phyloP scores from a whole-genome alignment of 805 yeast genomes.

The Saturnispora kantuleensis region DNA sequence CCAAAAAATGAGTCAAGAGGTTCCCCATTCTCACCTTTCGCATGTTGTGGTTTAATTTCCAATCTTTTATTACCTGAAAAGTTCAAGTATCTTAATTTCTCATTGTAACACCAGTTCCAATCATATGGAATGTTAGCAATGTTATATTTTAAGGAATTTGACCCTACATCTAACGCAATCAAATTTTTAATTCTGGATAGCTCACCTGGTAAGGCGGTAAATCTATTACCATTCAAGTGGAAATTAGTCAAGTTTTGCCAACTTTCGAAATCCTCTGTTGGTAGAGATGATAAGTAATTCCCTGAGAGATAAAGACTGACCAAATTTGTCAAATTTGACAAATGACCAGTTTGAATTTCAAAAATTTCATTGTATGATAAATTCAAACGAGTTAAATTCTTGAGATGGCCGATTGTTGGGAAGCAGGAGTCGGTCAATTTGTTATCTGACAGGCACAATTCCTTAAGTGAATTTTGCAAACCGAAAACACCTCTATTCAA shows the following conservation, averaged over 20 bases:
- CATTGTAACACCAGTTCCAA: conserved; percentile 94
- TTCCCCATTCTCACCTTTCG: conserved; percentile 39
- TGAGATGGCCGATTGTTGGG: conserved; percentile 51
- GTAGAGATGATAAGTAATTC: conserved; percentile 64
- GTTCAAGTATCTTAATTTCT: conserved; percentile 65
- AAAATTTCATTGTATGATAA: conserved; percentile 75
- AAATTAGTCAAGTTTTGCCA: conserved; percentile 50
- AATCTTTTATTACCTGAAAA: conserved; percentile 88
- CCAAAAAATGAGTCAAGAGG: conserved; percentile 59
- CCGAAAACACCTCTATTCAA: conserved; percentile 2
- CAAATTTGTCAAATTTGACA: conserved; percentile 45
- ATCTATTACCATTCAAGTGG: conserved; percentile 72
- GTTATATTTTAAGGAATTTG: conserved; percentile 82
- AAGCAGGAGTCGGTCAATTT: conserved; percentile 70
- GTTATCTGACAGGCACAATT: conserved; percentile 71
- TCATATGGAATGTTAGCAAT: conserved; percentile 92
- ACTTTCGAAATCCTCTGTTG: conserved; percentile 73
- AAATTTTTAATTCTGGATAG: conserved; percentile 56
- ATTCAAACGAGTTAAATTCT: conserved; percentile 53
- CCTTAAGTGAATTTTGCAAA: conserved; percentile 30
- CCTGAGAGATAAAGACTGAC: conserved; percentile 73
- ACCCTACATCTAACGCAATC: conserved; percentile 78
- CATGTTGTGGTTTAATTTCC: conserved; percentile 66
- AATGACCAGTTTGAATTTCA: conserved; percentile 72
- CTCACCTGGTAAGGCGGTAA: conserved; percentile 84